phyloP scores from a whole-genome alignment of 805 yeast genomes.

The Nakazawaea populi region DNA sequence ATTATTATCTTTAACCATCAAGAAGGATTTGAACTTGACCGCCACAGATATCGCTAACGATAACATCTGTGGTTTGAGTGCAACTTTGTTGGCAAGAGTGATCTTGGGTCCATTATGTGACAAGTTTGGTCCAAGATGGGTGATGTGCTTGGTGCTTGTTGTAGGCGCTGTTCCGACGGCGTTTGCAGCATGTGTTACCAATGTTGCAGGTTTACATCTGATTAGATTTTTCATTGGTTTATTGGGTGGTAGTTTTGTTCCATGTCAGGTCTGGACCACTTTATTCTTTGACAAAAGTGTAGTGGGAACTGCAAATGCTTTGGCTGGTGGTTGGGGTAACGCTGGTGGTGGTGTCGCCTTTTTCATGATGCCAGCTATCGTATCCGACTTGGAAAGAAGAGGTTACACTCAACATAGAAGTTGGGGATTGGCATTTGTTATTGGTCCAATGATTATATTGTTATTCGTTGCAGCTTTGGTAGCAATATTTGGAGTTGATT shows the following conservation, averaged over 20 bases:
- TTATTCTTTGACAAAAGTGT: slow-evolving; percentile 23
- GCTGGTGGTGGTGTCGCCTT: slow-evolving; percentile 29
- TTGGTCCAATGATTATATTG: slow-evolving; percentile 27
- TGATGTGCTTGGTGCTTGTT: slow-evolving; percentile 20
- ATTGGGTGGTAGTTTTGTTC: slow-evolving; percentile 26
- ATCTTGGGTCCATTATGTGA: slow-evolving; percentile 24
- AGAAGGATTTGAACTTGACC: slow-evolving; percentile 18
- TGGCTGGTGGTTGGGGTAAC: slow-evolving; percentile 28
- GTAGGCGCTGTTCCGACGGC: slow-evolving; percentile 25
- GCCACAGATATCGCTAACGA: slow-evolving; percentile 22
- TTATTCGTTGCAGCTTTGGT: slow-evolving; percentile 20
- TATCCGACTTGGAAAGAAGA: slow-evolving; percentile 12
- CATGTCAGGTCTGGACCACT: slow-evolving; percentile 24
- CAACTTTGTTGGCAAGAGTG: slow-evolving; percentile 23
- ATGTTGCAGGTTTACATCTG: slow-evolving; percentile 19
- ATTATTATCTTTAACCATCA: slow-evolving; percentile 18
- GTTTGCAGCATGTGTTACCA: slow-evolving; percentile 18
- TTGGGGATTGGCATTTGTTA: slow-evolving; percentile 22
- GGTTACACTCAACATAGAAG: slow-evolving; percentile 19
- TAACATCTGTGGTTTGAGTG: slow-evolving; percentile 25
- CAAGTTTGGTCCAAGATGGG: slow-evolving; percentile 22
- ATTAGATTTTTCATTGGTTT: slow-evolving; percentile 25
- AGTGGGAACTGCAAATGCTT: slow-evolving; percentile 25
- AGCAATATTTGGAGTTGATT: slow-evolving; percentile 24
- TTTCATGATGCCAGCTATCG: slow-evolving; percentile 26